Conservation (phyloP, 441 rosid species). For the Jatropha multifida region DNA sequence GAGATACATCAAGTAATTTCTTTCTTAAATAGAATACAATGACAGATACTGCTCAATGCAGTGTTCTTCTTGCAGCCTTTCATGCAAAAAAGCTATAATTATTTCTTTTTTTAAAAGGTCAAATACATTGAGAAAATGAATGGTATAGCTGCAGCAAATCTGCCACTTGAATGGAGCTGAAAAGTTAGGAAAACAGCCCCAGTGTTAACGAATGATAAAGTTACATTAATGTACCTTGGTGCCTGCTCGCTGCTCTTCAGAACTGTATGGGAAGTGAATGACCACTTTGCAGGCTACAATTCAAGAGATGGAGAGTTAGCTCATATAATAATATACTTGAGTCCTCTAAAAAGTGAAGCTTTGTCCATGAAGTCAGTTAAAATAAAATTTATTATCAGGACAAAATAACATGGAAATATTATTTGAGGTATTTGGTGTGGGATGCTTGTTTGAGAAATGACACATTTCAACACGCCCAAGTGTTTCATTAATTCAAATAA, state of each 20-base stretch:
- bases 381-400: not conserved
- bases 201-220: not conserved
- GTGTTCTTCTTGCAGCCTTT: not conserved
- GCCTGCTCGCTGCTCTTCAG: conserved; percentile 85
- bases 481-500: too few species aligned
- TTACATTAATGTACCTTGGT: conserved; percentile 54
- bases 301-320: conserved; percentile 23
- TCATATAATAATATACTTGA: conserved; percentile 8
- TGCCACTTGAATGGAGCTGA: not conserved
- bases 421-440: too few species aligned
- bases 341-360: not conserved
- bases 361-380: not conserved
- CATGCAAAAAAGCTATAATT: not conserved
- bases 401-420: not conserved
- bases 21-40: not conserved
- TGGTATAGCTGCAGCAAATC: not conserved
- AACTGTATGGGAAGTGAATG: conserved; percentile 74
- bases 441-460: too few species aligned
- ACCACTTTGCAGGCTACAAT: conserved; percentile 84
- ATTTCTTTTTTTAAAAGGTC: not conserved
- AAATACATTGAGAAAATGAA: not conserved
- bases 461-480: too few species aligned
- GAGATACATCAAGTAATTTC: not conserved
- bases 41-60: not conserved
- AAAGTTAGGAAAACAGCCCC: not conserved